A percentile compares a stretch with the other conserved stretches of the same genome.
Conservation (phyloP, 2,329 filamentous ascomycete species). For the Hymenoscyphus albidus region DNA sequence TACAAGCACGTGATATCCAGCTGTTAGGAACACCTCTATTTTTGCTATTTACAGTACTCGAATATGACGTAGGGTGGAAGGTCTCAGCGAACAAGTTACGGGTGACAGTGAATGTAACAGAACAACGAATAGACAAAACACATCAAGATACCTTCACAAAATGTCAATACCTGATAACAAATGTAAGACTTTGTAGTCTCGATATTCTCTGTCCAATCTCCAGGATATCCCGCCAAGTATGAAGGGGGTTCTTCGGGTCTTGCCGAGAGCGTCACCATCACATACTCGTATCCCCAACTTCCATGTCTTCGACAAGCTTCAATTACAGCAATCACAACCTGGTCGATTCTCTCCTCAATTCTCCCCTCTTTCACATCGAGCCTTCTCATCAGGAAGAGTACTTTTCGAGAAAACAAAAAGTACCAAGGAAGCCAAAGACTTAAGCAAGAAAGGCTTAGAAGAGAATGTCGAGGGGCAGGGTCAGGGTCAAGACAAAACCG, state of each 20-base stretch:
- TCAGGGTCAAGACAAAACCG: conserved; percentile 27
- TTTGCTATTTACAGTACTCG: background rate
- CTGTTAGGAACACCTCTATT: no score
- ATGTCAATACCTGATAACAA: background rate
- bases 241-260: background rate
- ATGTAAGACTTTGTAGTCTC: background rate
- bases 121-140: background rate
- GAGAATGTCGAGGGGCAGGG: conserved; percentile 24
- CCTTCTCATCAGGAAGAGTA: background rate
- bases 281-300: background rate
- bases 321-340: background rate
- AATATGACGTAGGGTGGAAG: background rate
- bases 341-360: background rate
- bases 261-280: background rate
- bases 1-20: no score
- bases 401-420: conserved; percentile 7
- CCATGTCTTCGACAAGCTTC: background rate
- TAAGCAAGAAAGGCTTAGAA: conserved; percentile 29
- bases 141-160: background rate
- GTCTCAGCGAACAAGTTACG: background rate
- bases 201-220: background rate
- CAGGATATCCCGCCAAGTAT: background rate
- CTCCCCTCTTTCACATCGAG: background rate
- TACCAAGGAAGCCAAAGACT: conserved; percentile 18
- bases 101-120: background rate